Evolutionary conservation across 768 basidiomycete genomes (phyloP).

Genomic region (Lactarius hengduanensis): DNA sequence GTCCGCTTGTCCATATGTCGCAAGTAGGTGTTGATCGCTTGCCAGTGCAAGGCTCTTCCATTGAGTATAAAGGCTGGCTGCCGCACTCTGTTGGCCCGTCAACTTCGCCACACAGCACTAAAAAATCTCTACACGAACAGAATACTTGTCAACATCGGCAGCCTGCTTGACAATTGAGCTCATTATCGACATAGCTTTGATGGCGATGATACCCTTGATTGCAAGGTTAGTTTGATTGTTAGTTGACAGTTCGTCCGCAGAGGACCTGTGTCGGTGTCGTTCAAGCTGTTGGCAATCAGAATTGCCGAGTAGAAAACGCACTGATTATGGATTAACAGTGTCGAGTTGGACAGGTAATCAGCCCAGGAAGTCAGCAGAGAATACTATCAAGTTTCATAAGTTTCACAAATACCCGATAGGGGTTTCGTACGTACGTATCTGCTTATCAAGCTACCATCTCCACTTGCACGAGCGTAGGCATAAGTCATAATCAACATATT

Average conservation of each 20-base stretch:
- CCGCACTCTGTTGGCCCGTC: slow-evolving; percentile 1
- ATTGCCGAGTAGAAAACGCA: slow-evolving; percentile 19
- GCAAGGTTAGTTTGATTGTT: slow-evolving; percentile 67
- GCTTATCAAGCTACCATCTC: slow-evolving; percentile 32
- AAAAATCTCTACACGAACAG: slow-evolving; percentile 27
- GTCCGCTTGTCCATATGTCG: slow-evolving; percentile 6
- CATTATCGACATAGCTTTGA: slow-evolving; percentile 62
- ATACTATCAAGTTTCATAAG: slow-evolving; percentile 24
- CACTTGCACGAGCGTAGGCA: slow-evolving; percentile 32
- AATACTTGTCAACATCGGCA: slow-evolving; percentile 30
- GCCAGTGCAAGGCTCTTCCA: slow-evolving; percentile 19
- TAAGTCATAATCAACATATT: slow-evolving; percentile 40
- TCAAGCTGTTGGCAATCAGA: neutral
- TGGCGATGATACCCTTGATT: slow-evolving; percentile 68
- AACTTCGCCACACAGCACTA: neutral
- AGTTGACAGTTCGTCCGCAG: slow-evolving; percentile 13
- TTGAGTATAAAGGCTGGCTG: slow-evolving; percentile 7
- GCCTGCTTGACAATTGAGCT: slow-evolving; percentile 33
- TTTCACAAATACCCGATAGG: neutral
- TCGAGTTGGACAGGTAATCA: no score
- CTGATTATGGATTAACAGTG: no score
- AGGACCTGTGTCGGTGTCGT: slow-evolving; percentile 12
- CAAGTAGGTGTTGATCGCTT: slow-evolving; percentile 11
- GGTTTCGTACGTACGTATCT: slow-evolving; percentile 25
- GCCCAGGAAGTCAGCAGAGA: slow-evolving; percentile 8